Evolutionary conservation across 1,284 basidiomycete species (phyloP), one percentile per base, ranked within the genome.

Genomic region (Filobasidium uniguttulatum): DNA sequence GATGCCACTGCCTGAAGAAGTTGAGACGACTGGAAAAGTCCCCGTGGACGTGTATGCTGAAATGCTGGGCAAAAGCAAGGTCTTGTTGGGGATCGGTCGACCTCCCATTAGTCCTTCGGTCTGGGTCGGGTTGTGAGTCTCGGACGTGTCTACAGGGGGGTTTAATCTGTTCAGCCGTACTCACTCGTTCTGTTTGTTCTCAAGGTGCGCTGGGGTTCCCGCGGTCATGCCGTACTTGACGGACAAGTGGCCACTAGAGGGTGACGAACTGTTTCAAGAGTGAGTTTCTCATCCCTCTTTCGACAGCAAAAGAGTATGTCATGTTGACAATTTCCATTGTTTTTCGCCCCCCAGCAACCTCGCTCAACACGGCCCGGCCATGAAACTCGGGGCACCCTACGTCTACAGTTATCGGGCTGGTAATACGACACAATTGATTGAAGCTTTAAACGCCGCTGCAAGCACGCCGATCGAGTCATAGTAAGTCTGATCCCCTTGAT

Each of bases 291-390:
- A 40, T 19, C 5, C 14, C n/a, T 5, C 5, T 5, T n/a, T 23
- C 23, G 37, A 19, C n/a, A n/a, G n/a, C n/a, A n/a, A n/a, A n/a
- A n/a, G n/a, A n/a, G n/a, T n/a, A n/a, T n/a, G n/a, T n/a, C n/a
- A n/a, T n/a, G n/a, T n/a, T n/a, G n/a, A n/a, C n/a, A n/a, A n/a
- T n/a, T n/a, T n/a, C 37, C 23, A 3, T 23, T 22, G 7, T 20
- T 3, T 17, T 6, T 30, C 15, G 14, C 22, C 47, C 5, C 14
- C 22, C 29, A 46, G 49, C 14, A 31, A 43, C 41, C 14, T 26
- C 17, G 34, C 34, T 2, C 67, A 69, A 49, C 65, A 66, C 50
- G 66, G 65, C 10, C 65, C 64, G 25, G 62, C 61, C 1, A 44
- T 56, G 17, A 25, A 35, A 0, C 44, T 66, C 23, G 65, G 63